Conservation (phyloP, 2,329 filamentous ascomycete species). For the Phialocephala sp. region DNA sequence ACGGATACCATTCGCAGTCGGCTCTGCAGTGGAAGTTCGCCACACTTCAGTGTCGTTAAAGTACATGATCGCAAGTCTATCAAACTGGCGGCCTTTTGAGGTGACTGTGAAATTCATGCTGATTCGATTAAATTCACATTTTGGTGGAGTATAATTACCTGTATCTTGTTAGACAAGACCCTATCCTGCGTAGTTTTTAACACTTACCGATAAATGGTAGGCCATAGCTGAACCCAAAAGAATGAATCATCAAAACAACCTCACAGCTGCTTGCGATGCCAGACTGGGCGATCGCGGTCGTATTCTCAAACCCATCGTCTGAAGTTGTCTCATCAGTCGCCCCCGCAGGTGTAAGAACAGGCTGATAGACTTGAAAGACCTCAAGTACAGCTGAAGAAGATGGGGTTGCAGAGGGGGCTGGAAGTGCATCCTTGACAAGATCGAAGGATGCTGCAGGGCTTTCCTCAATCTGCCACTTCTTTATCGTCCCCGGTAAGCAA, state of each 20-base stretch:
- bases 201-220: conserved; percentile 71
- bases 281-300: conserved; percentile 33
- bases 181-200: background rate
- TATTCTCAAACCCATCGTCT: conserved; percentile 37
- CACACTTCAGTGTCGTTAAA: conserved; percentile 81
- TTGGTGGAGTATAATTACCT: conserved; percentile 70
- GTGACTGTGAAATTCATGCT: conserved; percentile 78
- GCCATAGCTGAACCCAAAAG: conserved; percentile 77
- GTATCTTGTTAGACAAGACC: conserved; percentile 9
- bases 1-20: conserved; percentile 70
- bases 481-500: conserved; percentile 13
- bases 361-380: conserved; percentile 73
- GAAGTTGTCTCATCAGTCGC: conserved; percentile 45
- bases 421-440: conserved; percentile 35
- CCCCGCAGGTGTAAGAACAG: conserved; percentile 60
- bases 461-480: conserved; percentile 8
- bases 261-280: conserved; percentile 49
- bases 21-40: conserved; percentile 82
- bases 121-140: conserved; percentile 74
- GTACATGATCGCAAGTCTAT: conserved; percentile 77
- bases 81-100: conserved; percentile 75
- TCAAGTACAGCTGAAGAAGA: conserved; percentile 51
- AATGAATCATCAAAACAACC: conserved; percentile 70
- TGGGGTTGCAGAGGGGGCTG: conserved; percentile 33
- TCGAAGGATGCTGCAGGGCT: conserved; percentile 13